Conservation (phyloP, 352 stramenopile species). For the Globisporangium solare region DNA sequence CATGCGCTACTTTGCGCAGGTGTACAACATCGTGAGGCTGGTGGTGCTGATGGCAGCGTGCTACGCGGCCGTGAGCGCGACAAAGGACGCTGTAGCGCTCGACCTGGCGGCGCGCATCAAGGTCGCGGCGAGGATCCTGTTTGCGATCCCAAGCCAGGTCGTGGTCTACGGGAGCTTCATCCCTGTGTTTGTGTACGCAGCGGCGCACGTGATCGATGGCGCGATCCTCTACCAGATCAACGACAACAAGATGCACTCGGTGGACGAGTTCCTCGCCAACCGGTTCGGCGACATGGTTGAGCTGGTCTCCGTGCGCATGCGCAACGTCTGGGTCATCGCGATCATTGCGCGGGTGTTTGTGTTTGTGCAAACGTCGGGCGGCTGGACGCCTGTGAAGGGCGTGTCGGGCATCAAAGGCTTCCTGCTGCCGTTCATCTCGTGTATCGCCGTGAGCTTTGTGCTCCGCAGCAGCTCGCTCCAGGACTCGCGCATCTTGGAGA, state of each 20-base stretch:
- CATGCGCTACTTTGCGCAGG: slow-evolving; percentile 38
- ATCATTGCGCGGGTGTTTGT: slow-evolving; percentile 36
- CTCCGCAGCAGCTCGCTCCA: slow-evolving; percentile 16
- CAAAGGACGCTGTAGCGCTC: slow-evolving; percentile 6
- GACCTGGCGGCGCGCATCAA: slow-evolving; percentile 6
- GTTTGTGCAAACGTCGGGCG: slow-evolving; percentile 43
- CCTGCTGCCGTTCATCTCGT: slow-evolving; percentile 28
- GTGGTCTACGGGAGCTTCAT: slow-evolving; percentile 52
- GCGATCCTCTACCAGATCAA: slow-evolving; percentile 51
- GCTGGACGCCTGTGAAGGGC: slow-evolving; percentile 40
- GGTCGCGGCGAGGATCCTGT: slow-evolving; percentile 30
- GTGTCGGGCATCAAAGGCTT: slow-evolving; percentile 39
- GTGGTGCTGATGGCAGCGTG: slow-evolving; percentile 27
- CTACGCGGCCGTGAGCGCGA: slow-evolving; percentile 19
- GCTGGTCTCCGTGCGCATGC: slow-evolving; percentile 44
- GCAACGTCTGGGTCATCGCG: slow-evolving; percentile 42
- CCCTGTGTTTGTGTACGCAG: slow-evolving; percentile 39
- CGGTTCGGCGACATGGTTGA: slow-evolving; percentile 29
- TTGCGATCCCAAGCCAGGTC: slow-evolving; percentile 41
- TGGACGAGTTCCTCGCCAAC: slow-evolving; percentile 23
- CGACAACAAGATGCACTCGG: slow-evolving; percentile 29
- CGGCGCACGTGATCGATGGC: slow-evolving; percentile 42
- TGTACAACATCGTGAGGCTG: slow-evolving; percentile 39
- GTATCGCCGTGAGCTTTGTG: slow-evolving; percentile 22
- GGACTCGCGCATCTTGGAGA: slow-evolving; percentile 44